Conservation (phyloP, 75 land plant species). For the Sequoiadendron giganteum region DNA sequence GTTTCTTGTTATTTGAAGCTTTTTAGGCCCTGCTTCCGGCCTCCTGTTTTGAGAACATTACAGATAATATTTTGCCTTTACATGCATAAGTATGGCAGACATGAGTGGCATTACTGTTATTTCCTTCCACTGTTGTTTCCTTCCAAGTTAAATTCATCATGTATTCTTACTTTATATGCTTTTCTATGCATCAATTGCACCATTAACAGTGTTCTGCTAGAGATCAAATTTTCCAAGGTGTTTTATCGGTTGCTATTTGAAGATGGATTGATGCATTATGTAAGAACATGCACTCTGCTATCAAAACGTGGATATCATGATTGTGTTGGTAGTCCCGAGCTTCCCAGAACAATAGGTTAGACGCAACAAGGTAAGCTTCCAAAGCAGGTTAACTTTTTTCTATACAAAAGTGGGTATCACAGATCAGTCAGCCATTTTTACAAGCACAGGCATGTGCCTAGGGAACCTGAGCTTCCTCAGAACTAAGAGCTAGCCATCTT, state of each 20-base stretch:
- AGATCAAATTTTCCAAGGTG: neutral
- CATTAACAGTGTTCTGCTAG: neutral
- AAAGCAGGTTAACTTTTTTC: too few species aligned
- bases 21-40: neutral
- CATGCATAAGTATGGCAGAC: neutral
- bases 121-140: neutral
- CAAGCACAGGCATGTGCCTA: too few species aligned
- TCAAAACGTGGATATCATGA: neutral
- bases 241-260: too few species aligned
- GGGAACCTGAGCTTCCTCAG: neutral
- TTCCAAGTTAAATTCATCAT: neutral
- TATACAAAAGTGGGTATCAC: too few species aligned
- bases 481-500: neutral
- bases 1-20: neutral
- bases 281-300: neutral
- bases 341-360: too few species aligned
- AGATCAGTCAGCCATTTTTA: too few species aligned
- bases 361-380: too few species aligned
- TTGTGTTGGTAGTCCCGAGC: neutral
- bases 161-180: too few species aligned
- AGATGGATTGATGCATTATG: neutral
- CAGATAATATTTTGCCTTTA: too few species aligned
- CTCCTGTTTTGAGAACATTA: too few species aligned
- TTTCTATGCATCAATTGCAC: neutral
- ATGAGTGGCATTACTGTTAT: neutral